These are phyloP conservation scores for Sapria himalayana DNA, from an alignment of 345 rosid genomes.

Conservation along the genomic window DNA sequence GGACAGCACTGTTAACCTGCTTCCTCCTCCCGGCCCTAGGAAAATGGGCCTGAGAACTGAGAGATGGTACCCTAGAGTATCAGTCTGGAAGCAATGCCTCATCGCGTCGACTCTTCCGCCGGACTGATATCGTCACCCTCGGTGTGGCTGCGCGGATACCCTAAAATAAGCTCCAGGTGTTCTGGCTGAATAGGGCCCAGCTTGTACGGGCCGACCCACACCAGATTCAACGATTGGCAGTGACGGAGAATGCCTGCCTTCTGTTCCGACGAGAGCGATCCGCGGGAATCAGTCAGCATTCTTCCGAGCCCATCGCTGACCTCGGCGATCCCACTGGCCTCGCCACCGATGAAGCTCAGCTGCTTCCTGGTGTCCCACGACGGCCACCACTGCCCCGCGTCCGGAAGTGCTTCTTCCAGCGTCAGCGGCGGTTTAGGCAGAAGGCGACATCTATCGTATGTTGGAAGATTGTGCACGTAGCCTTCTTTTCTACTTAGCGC, in stretches of 20 bases:
- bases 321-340: constrained; percentile 15
- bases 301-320: constrained; percentile 45
- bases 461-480: constrained; percentile 69
- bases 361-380: constrained; percentile 81
- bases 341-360: constrained; percentile 20
- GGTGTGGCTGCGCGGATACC: constrained; percentile 59
- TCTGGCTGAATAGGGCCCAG: constrained; percentile 38
- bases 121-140: constrained; percentile 16
- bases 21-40: constrained; percentile 48
- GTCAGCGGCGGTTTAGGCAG: constrained; percentile 36
- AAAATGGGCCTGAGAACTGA: constrained; percentile 51
- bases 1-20: constrained; percentile 53
- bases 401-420: constrained; percentile 44
- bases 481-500: constrained; percentile 69
- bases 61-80: constrained; percentile 66
- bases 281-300: constrained; percentile 26
- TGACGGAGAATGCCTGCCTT: constrained; percentile 36
- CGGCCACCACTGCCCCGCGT: constrained; percentile 75
- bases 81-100: constrained; percentile 52
- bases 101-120: constrained; percentile 32
- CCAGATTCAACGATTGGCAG: constrained; percentile 32
- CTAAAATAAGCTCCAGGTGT: constrained; percentile 46
- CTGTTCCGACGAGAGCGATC: constrained; percentile 30
- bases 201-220: constrained; percentile 54
- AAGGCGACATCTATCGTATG: constrained; percentile 29